Evolutionary conservation across 805 yeast species (phyloP).

Genomic region (Zygosaccharomyces bisporus): DNA sequence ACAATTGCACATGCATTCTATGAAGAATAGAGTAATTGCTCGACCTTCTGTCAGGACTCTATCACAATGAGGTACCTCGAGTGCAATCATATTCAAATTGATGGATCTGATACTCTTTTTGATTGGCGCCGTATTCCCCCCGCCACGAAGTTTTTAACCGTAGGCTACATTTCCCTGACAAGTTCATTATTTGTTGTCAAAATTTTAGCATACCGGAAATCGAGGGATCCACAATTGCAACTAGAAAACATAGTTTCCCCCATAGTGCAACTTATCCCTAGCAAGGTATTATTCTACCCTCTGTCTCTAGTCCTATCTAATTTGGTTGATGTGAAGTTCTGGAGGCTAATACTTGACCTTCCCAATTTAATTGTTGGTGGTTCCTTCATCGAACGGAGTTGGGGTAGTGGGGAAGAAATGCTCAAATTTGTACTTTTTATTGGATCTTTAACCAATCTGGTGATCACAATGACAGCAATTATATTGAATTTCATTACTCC

Average conservation of each 20-base stretch:
- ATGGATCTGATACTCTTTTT: constrained; percentile 22
- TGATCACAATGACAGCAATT: constrained; percentile 34
- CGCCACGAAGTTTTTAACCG: constrained; percentile 46
- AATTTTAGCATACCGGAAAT: constrained; percentile 33
- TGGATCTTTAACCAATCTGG: constrained; percentile 53
- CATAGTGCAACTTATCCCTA: constrained; percentile 60
- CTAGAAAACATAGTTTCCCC: constrained; percentile 50
- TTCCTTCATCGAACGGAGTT: constrained; percentile 58
- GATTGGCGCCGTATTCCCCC: constrained; percentile 38
- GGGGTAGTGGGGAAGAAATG: constrained; percentile 54
- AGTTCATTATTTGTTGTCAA: constrained; percentile 42
- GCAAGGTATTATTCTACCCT: constrained; percentile 51
- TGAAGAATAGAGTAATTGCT: too few species aligned
- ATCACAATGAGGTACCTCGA: constrained; percentile 16
- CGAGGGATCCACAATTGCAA: constrained; percentile 22
- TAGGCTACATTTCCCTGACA: constrained; percentile 41
- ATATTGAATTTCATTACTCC: constrained; percentile 27
- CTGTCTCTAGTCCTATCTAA: constrained; percentile 62
- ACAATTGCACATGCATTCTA: too few species aligned
- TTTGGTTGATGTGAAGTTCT: constrained; percentile 55
- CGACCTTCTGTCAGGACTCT: background rate
- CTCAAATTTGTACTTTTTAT: constrained; percentile 45
- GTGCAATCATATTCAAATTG: constrained; percentile 21
- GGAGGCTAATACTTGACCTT: constrained; percentile 46
- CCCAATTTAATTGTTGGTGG: constrained; percentile 55